Base-by-base conservation (phyloP, 441 rosid genomes). In the Arabidopsis hybrid region DNA sequence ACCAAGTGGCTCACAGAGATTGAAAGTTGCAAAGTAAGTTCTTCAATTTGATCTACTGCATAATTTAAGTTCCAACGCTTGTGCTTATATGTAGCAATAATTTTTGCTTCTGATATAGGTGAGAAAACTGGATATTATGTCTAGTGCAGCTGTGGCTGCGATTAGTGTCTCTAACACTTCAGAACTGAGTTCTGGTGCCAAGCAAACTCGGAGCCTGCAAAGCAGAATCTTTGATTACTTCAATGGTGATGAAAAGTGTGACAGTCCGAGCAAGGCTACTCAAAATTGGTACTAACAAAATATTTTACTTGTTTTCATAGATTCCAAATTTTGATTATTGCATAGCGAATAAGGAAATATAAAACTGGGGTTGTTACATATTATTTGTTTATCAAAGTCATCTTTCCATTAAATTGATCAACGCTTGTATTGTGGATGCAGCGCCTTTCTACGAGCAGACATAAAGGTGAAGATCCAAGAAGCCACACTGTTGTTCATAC, bases 381-480 rank as follows among this genome's bases (percentile, higher is more conserved):
- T 34, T 17, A 51, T 14, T 46, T 49, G 61, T 64, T 67, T 39
- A 36, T 56, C 16, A 40, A 59, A 17, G 34, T 65, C 8, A 46
- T 53, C n/a, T 56, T 64, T 58, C 36, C 52, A 59, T 12, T 66
- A 10, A 60, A 74, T 66, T 87, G 78, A 88, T 65, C 49, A 73
- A 80, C 26, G 5, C 57, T 38, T 80, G 8, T 29, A 46, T 78
- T 78, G n/a, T 71, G 13, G 61, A 73, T 85, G 88, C 96, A 95
- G 99, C 83, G 85, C 90, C 45, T 95, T 92, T 76, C 79, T 95
- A 83, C 87, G 90, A 84, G 97, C 97, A 75, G 97, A 95, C 79
- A 87, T 95, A 80, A 92, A 95, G 97, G 99, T 91, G 45, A 81
- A 81, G 31, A 29, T 29, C 31, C 31, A 29, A 29, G 31, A 29